These are phyloP conservation scores for Podospora anserina DNA, from an alignment of 495 filamentous ascomycete species.

Conservation along the genomic window DNA sequence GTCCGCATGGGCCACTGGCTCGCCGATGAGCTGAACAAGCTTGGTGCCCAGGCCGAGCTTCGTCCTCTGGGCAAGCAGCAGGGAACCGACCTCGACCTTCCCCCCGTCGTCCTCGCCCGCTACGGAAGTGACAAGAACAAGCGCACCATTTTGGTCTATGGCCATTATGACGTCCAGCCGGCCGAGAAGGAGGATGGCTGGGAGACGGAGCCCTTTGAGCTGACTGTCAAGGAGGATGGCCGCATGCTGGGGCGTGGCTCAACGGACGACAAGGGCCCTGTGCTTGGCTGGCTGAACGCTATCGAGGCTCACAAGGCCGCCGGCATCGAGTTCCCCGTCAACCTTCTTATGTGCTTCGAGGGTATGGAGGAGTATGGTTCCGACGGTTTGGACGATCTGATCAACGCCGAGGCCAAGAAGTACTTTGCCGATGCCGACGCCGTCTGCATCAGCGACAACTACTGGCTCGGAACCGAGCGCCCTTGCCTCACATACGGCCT, in stretches of 20 bases:
- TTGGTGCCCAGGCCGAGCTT: slow-evolving; percentile 84
- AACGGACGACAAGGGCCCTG: slow-evolving; percentile 98
- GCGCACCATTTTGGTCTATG: slow-evolving; percentile 92
- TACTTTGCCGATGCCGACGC: slow-evolving; percentile 95
- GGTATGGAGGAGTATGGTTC: slow-evolving; percentile 99
- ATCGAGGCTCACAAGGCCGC: slow-evolving; percentile 97
- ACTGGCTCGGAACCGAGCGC: slow-evolving; percentile 98
- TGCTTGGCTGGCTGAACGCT: slow-evolving; percentile 95
- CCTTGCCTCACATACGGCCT: slow-evolving; percentile 97
- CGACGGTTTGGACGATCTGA: slow-evolving; percentile 93
- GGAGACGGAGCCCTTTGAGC: slow-evolving; percentile 90
- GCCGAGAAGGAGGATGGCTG: slow-evolving; percentile 91
- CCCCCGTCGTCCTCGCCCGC: slow-evolving; percentile 85
- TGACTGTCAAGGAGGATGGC: slow-evolving; percentile 82
- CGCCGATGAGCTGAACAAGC: slow-evolving; percentile 69
- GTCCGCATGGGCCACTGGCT: slow-evolving; percentile 96
- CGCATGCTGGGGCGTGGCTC: slow-evolving; percentile 94
- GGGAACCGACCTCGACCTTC: slow-evolving; percentile 83
- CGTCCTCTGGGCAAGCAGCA: slow-evolving; percentile 85
- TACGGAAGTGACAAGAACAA: slow-evolving; percentile 90
- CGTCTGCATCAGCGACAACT: slow-evolving; percentile 98
- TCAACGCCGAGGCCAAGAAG: slow-evolving; percentile 79
- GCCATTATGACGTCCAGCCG: slow-evolving; percentile 98
- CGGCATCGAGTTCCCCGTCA: slow-evolving; percentile 91
- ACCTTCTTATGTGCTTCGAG: slow-evolving; percentile 99